phyloP scores from a whole-genome alignment of 2,329 filamentous ascomycete genomes.

The Cercospora brassicicola region DNA sequence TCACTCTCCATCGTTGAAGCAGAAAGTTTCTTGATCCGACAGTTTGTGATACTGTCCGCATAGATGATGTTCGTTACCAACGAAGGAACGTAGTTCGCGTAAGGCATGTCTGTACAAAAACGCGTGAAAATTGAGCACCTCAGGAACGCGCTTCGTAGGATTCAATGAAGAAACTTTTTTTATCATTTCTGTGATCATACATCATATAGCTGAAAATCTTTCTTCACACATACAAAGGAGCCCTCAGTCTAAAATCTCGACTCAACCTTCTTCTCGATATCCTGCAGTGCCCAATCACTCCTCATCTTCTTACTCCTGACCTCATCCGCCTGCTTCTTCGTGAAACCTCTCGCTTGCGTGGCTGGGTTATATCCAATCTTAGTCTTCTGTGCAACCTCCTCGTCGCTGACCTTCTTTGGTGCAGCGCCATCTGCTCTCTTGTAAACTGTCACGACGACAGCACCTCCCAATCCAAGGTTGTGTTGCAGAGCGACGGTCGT shows the following conservation, averaged over 20 bases:
- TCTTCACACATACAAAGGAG: background rate
- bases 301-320: slow-evolving; percentile 68
- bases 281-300: slow-evolving; percentile 73
- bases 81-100: background rate
- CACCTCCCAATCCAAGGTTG: slow-evolving; percentile 87
- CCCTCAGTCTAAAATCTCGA: slow-evolving; percentile 57
- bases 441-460: slow-evolving; percentile 87
- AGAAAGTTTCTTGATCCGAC: background rate
- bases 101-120: background rate
- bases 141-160: too few relatives aligned
- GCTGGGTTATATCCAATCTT: slow-evolving; percentile 91
- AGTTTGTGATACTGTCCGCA: background rate
- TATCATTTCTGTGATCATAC: background rate
- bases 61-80: background rate
- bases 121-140: background rate
- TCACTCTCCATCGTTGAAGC: background rate
- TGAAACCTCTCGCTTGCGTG: slow-evolving; percentile 83
- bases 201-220: background rate
- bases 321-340: slow-evolving; percentile 67
- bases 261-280: slow-evolving; percentile 70
- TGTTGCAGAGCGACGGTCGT: slow-evolving; percentile 81
- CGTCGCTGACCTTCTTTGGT: slow-evolving; percentile 61
- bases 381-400: slow-evolving; percentile 64
- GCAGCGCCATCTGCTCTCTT: slow-evolving; percentile 73
- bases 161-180: background rate